phyloP scores from a whole-genome alignment of 1,139 yeast genomes.

The Nakaseomyces sp. region DNA sequence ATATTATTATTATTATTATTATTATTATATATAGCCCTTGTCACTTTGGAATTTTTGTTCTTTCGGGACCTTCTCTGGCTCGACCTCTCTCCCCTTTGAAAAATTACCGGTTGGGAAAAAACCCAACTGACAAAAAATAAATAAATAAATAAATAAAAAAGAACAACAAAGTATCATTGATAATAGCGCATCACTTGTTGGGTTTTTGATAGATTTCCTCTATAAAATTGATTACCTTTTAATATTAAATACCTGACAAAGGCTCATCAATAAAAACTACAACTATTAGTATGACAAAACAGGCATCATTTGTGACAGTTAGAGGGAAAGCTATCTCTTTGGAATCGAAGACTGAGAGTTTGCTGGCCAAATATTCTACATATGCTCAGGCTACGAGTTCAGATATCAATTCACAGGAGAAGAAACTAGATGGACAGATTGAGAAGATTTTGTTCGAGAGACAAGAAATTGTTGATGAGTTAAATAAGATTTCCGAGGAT shows the following conservation, averaged over 20 bases:
- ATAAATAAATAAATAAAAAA: too few relatives aligned
- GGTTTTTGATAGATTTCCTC: too few relatives aligned
- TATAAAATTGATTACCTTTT: too few relatives aligned
- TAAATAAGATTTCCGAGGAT: conserved; percentile 43
- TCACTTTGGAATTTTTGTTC: neutral
- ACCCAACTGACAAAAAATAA: neutral
- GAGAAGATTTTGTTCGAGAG: conserved; percentile 36
- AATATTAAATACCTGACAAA: too few relatives aligned
- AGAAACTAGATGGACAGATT: conserved; percentile 36
- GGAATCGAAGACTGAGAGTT: conserved; percentile 47
- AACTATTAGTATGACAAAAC: conserved; percentile 5
- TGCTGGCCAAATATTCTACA: conserved; percentile 44
- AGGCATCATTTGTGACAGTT: conserved; percentile 38
- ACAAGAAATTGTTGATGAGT: conserved; percentile 35
- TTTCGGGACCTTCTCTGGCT: too few relatives aligned
- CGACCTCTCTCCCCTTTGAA: too few relatives aligned
- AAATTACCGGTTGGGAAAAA: neutral
- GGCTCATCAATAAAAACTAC: too few relatives aligned
- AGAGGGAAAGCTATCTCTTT: conserved; percentile 48
- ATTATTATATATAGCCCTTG: neutral
- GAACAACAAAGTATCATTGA: too few relatives aligned
- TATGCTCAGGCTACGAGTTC: conserved; percentile 45
- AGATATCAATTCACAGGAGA: conserved; percentile 42
- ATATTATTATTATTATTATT: too few relatives aligned
- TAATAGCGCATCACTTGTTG: too few relatives aligned